These are phyloP conservation scores for Lathyrus aphaca DNA, from an alignment of 306 rosid genomes.

Conservation along the genomic window DNA sequence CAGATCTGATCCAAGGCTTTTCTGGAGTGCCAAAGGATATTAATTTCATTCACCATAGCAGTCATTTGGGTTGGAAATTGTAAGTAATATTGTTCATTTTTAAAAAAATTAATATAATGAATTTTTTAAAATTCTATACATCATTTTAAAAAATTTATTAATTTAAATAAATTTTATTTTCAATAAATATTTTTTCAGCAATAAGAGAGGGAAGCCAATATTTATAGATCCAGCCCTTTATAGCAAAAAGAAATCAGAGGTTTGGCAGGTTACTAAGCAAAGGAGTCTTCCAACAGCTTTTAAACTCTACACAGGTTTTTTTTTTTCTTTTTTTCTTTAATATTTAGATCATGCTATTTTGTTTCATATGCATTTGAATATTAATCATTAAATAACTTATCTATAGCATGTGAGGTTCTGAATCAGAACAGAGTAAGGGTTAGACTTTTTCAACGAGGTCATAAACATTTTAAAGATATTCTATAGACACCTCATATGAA, in stretches of 20 bases:
- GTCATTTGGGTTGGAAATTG: conserved; percentile 92
- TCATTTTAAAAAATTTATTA: background rate
- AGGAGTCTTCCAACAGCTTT: conserved; percentile 80
- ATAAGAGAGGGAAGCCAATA: conserved; percentile 88
- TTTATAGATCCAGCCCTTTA: conserved; percentile 83
- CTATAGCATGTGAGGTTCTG: background rate
- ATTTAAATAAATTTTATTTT: background rate
- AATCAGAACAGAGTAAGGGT: conserved; percentile 5
- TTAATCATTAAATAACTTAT: conserved; percentile 4
- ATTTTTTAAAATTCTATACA: background rate
- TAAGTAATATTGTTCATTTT: conserved; percentile 24
- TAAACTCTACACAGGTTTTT: conserved; percentile 85
- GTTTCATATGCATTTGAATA: conserved; percentile 10
- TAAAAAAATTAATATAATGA: background rate
- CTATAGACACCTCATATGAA: too few relatives aligned
- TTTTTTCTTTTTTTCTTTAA: background rate
- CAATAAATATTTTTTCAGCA: conserved; percentile 49
- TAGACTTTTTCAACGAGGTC: background rate
- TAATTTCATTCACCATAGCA: conserved; percentile 82
- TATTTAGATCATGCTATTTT: background rate
- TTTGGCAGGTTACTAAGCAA: conserved; percentile 79
- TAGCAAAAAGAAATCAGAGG: conserved; percentile 83
- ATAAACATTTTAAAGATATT: background rate
- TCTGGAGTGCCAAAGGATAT: conserved; percentile 70
- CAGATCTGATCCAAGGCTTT: conserved; percentile 85